phyloP scores from a whole-genome alignment of 225 moss, liverwort and hornwort genomes.

The Physcomitrium patens region DNA sequence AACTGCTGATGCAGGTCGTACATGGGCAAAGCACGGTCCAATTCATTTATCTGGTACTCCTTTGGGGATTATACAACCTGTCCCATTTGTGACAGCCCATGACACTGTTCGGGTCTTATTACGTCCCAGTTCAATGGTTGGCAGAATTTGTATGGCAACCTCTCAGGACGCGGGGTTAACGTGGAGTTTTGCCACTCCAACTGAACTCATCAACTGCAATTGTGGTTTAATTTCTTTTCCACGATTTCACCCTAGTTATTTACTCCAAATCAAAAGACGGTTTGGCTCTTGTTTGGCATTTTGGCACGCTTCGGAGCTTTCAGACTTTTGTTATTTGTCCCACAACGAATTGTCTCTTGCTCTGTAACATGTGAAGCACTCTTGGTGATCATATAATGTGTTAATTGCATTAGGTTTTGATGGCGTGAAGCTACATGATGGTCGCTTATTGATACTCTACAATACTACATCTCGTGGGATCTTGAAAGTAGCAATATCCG shows the following conservation, averaged over 20 bases:
- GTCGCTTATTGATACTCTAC: conserved; percentile 74
- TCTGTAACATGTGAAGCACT: neutral
- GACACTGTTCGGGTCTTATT: conserved; percentile 57
- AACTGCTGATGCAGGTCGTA: conserved; percentile 75
- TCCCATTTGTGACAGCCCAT: conserved; percentile 57
- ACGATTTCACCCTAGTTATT: neutral
- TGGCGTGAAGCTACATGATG: conserved; percentile 80
- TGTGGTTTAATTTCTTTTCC: conserved; percentile 42
- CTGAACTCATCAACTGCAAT: conserved; percentile 81
- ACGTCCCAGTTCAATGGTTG: conserved; percentile 63
- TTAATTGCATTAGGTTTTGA: conserved; percentile 61
- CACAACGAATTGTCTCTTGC: neutral
- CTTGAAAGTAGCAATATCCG: conserved; percentile 75
- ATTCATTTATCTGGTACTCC: conserved; percentile 52
- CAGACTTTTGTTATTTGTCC: neutral
- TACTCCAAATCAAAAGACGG: neutral
- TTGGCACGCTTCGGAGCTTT: neutral
- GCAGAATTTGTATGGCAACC: conserved; percentile 74
- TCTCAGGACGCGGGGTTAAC: conserved; percentile 67
- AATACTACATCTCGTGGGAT: conserved; percentile 78
- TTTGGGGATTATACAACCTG: conserved; percentile 84
- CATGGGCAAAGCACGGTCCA: conserved; percentile 89
- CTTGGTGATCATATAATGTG: conserved; percentile 1
- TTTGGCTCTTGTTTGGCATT: too few species aligned
- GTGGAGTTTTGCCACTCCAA: conserved; percentile 71